Evolutionary conservation across 2,329 filamentous ascomycete genomes (phyloP).

Genomic region (Xylaria polymorpha): DNA sequence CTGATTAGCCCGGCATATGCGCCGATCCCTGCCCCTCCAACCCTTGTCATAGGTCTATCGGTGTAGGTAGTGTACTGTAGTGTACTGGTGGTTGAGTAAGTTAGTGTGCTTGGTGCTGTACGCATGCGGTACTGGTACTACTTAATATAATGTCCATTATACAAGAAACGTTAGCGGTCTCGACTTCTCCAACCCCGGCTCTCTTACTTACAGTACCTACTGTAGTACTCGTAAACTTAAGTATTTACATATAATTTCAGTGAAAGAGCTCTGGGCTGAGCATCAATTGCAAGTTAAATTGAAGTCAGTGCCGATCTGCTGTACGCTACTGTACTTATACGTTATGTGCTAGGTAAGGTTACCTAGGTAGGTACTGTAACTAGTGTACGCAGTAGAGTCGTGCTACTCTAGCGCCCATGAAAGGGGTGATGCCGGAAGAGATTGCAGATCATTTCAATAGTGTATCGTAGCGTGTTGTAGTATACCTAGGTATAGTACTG

Average conservation of each 20-base stretch:
- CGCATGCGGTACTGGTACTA: not conserved
- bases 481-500: not conserved
- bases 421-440: not conserved
- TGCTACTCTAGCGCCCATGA: not conserved
- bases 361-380: too few relatives aligned
- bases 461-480: not conserved
- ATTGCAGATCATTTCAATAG: constrained; percentile 17
- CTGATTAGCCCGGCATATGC: constrained; percentile 15
- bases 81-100: too few relatives aligned
- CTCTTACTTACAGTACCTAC: not conserved
- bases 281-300: constrained; percentile 20
- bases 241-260: constrained; percentile 10
- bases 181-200: constrained; percentile 1
- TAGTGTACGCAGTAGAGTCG: not conserved
- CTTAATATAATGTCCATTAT: constrained; percentile 1
- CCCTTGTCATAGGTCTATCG: not conserved
- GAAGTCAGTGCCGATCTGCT: constrained; percentile 7
- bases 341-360: too few relatives aligned
- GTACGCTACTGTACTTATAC: not conserved
- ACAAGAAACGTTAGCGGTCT: constrained; percentile 11
- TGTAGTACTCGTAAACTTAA: too few relatives aligned
- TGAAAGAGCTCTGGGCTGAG: not conserved
- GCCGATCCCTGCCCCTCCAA: not conserved
- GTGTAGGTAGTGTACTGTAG: not conserved
- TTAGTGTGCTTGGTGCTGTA: not conserved